These are phyloP conservation scores for Akanthomyces lecanii DNA, from an alignment of 2,329 filamentous ascomycete genomes.

Conservation along the genomic window DNA sequence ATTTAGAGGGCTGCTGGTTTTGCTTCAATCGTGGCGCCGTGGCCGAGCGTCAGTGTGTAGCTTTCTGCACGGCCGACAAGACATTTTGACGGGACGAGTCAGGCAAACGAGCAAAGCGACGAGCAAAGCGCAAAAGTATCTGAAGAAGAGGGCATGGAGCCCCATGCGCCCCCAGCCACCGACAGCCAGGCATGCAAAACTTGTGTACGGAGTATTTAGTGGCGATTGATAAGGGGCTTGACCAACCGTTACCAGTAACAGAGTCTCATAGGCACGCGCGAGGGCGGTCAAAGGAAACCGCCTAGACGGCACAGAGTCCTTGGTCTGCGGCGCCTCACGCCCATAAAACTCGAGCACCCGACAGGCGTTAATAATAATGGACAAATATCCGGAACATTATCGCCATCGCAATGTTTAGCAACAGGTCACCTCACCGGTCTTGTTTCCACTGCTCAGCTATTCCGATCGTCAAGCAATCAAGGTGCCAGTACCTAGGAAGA, in stretches of 20 bases:
- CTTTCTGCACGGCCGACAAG: background rate
- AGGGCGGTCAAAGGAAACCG: too few relatives aligned
- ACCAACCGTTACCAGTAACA: too few relatives aligned
- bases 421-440: background rate
- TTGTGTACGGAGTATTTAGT: too few relatives aligned
- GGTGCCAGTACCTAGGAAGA: too few relatives aligned
- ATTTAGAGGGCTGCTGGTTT: background rate
- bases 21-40: background rate
- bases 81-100: background rate
- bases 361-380: background rate
- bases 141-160: too few relatives aligned
- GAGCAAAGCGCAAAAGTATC: too few relatives aligned
- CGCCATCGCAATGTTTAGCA: background rate
- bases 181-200: too few relatives aligned
- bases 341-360: background rate
- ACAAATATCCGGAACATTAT: background rate
- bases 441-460: too few relatives aligned
- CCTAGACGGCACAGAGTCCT: background rate
- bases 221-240: background rate
- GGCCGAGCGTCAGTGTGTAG: background rate
- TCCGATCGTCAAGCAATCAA: too few relatives aligned
- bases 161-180: too few relatives aligned
- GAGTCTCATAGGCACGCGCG: too few relatives aligned
- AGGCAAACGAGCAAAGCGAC: background rate
- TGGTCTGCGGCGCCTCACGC: background rate